Base-by-base conservation (phyloP, 2,329 filamentous ascomycete species). In the Ceratocystis alfenasii region DNA sequence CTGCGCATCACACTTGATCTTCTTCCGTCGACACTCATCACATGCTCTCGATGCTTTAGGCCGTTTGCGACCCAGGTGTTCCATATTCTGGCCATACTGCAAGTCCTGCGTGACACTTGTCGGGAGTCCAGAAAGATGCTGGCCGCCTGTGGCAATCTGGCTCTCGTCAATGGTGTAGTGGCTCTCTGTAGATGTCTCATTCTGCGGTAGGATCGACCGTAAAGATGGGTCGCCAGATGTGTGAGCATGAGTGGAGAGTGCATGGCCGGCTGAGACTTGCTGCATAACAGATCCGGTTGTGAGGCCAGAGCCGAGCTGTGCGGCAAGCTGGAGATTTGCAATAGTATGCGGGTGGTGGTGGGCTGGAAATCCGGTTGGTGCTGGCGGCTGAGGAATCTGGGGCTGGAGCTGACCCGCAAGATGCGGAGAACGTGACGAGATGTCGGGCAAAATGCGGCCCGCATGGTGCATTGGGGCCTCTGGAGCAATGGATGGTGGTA, bases 1-100 rank as follows among this genome's bases (percentile, higher is more conserved):
- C 68, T 84, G 83, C 3, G 90, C 88, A 76, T 95, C 90, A 72
- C 91, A 96, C 72, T 90, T 89, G 68, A 95, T 90, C 78, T 93
- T 95, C 76, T 95, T 95, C 65, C 90, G 83, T 55, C 91, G 82
- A 73, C 90, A 95, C 73, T 95, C 90, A 72, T 96, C 90, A 71
- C 90, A 96, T 1, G 90, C 91, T 46, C 90, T 83, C 10, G 90
- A 95, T 5, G 94, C 90, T 74, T 95, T 95, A 5, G 87, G 89
- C 67, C 90, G 81, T 74, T 94, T 94, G 69, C 87, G 80, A 0
- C 87, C 87, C 15, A 86, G 83, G 36, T 12, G 36, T 15, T 61
- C 30, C 36, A 70, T 8, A 73, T 72, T 65, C 20, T 69, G 68
- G 53, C 69, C 68, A 8, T 69, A 68, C 45, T 69, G 68, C 33